Evolutionary conservation across 1,139 yeast species (phyloP).

Genomic region (Martiniozyma asiatica): DNA sequence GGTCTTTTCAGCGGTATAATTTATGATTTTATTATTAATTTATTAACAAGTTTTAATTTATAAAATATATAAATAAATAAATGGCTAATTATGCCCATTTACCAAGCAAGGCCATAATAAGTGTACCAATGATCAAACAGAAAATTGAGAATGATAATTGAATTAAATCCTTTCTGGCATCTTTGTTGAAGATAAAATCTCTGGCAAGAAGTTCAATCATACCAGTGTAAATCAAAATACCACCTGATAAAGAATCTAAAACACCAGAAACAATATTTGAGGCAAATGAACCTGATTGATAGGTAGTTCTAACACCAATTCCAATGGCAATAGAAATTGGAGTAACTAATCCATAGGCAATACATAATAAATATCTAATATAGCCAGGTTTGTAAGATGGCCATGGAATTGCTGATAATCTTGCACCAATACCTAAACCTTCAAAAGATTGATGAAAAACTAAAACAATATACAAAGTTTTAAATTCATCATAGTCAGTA

Average conservation of each 20-base stretch:
- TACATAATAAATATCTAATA: conserved; percentile 15
- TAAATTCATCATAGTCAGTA: conserved; percentile 55
- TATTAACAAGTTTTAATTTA: neutral
- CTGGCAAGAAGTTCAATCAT: conserved; percentile 81
- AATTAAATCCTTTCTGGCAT: conserved; percentile 34
- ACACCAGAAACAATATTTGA: conserved; percentile 67
- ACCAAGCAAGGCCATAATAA: conserved; percentile 76
- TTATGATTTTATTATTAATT: conserved; percentile 1
- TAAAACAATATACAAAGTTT: conserved; percentile 63
- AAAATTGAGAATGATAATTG: conserved; percentile 25
- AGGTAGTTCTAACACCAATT: conserved; percentile 62
- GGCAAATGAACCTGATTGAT: conserved; percentile 41
- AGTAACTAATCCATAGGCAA: conserved; percentile 51
- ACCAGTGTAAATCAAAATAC: conserved; percentile 77
- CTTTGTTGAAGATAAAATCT: conserved; percentile 62
- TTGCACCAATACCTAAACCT: conserved; percentile 83
- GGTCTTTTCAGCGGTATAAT: conserved; percentile 29
- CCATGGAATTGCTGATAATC: conserved; percentile 69
- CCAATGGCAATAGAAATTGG: conserved; percentile 86
- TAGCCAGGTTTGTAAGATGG: conserved; percentile 26
- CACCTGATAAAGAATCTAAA: conserved; percentile 76
- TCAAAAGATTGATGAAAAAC: conserved; percentile 90
- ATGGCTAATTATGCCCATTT: conserved; percentile 57
- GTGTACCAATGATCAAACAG: conserved; percentile 55
- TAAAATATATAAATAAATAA: neutral